A percentile compares a stretch with the other conserved stretches of the same genome.
Conservation (phyloP, 2,329 filamentous ascomycete species). For the Sphaerulina musiva region DNA sequence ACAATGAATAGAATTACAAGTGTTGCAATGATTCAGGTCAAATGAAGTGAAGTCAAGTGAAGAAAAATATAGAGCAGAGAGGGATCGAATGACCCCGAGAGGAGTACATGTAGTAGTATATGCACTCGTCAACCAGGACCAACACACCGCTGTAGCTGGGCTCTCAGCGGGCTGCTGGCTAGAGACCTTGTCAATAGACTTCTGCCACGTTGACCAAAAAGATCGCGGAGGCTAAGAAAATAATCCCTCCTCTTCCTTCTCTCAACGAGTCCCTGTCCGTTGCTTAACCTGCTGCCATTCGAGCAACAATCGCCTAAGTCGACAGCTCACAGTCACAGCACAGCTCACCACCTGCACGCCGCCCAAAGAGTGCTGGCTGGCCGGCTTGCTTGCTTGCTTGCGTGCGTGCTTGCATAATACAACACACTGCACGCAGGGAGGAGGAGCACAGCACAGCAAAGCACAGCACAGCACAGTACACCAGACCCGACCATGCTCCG, state of each 20-base stretch:
- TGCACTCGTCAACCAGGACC: not conserved
- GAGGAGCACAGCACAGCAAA: too few relatives aligned
- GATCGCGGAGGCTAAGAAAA: too few relatives aligned
- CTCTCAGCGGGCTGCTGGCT: not conserved
- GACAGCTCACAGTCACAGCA: not conserved
- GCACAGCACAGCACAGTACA: too few relatives aligned
- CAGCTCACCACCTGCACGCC: not conserved
- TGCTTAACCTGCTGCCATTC: too few relatives aligned
- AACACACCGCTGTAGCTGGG: not conserved
- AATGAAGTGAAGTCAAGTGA: not conserved
- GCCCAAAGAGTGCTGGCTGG: not conserved
- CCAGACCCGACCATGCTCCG: slow-evolving; percentile 55
- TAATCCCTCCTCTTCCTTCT: too few relatives aligned
- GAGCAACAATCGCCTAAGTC: not conserved
- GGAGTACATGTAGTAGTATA: too few relatives aligned
- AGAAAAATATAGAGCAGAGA: not conserved
- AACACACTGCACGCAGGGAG: too few relatives aligned
- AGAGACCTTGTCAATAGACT: not conserved
- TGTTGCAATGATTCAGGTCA: not conserved
- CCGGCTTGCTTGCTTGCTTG: not conserved
- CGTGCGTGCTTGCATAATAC: too few relatives aligned
- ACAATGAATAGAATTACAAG: too few relatives aligned
- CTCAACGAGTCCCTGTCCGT: too few relatives aligned
- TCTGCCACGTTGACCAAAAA: not conserved
- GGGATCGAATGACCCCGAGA: too few relatives aligned